Percentiles rank a stretch among this genome's conserved stretches.
These are phyloP conservation scores for Jacaranda mimosifolia DNA, from an alignment of 257 asterid genomes.

Conservation along the genomic window DNA sequence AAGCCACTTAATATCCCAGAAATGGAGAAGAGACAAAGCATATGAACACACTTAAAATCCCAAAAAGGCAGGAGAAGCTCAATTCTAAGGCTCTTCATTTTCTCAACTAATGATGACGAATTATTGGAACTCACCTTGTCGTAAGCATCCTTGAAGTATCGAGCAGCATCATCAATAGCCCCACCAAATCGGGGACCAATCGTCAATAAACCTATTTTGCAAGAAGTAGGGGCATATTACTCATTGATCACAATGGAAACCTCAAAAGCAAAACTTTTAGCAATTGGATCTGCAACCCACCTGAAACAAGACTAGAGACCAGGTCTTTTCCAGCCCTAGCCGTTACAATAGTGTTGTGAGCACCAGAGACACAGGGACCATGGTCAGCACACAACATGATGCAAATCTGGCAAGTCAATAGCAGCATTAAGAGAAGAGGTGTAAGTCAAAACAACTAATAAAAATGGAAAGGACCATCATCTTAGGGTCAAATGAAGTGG, in stretches of 20 bases:
- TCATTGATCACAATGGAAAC: conserved; percentile 29
- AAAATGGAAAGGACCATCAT: conserved; percentile 9
- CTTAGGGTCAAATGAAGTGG: background rate
- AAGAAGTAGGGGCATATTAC: conserved; percentile 35
- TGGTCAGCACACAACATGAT: conserved; percentile 99
- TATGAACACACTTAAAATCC: conserved; percentile 9
- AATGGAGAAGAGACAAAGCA: conserved; percentile 5
- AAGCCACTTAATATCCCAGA: conserved; percentile 17
- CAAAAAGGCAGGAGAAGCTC: background rate
- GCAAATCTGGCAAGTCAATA: conserved; percentile 71
- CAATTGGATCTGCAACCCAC: conserved; percentile 45
- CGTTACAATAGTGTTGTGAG: conserved; percentile 96
- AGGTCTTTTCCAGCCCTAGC: conserved; percentile 99
- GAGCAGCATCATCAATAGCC: conserved; percentile 99
- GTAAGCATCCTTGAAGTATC: conserved; percentile 97
- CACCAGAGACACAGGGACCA: conserved; percentile 99
- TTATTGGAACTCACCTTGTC: conserved; percentile 66
- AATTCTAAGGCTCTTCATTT: background rate
- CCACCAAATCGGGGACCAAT: conserved; percentile 99
- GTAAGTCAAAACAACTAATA: conserved; percentile 15
- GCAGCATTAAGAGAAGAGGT: conserved; percentile 26
- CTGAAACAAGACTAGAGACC: conserved; percentile 97
- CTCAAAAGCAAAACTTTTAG: background rate
- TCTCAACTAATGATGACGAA: conserved; percentile 30
- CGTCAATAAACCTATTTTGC: conserved; percentile 83